These are phyloP conservation scores for Quercus alba DNA, from an alignment of 306 rosid genomes.

Conservation along the genomic window DNA sequence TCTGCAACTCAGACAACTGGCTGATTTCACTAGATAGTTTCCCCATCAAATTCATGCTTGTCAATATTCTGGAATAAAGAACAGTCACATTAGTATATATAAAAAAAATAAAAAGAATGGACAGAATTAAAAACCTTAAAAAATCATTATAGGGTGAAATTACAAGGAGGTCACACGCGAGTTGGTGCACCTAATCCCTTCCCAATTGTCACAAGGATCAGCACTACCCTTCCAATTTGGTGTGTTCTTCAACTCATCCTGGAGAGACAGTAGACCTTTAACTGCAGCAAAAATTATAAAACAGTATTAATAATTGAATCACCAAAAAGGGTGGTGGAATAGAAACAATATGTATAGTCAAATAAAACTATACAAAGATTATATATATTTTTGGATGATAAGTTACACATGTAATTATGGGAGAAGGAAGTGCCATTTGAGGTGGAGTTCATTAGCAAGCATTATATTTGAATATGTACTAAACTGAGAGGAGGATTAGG, in stretches of 20 bases:
- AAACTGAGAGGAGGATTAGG: background rate
- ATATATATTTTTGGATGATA: too few relatives aligned
- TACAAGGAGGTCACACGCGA: conserved; percentile 38
- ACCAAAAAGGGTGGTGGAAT: background rate
- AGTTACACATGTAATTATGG: too few relatives aligned
- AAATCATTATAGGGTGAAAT: background rate
- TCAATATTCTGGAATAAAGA: background rate
- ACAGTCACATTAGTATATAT: background rate
- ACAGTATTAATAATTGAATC: background rate
- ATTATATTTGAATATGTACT: background rate
- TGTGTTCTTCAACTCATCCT: conserved; percentile 13
- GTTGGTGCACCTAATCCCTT: conserved; percentile 33
- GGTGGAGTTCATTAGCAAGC: too few relatives aligned
- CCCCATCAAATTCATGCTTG: background rate
- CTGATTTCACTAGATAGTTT: background rate
- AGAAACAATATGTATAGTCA: too few relatives aligned
- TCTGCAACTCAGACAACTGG: background rate
- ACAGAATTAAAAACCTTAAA: background rate
- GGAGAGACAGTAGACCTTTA: conserved; percentile 19
- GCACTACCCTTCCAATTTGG: conserved; percentile 36
- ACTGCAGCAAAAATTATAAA: conserved; percentile 25
- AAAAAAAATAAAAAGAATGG: background rate
- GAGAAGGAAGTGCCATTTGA: too few relatives aligned
- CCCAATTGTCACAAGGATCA: conserved; percentile 47
- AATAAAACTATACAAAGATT: background rate